A percentile compares a stretch with the other conserved stretches of the same genome.
phyloP scores from a whole-genome alignment of 352 stramenopile genomes.

The Pythium apleroticum region DNA sequence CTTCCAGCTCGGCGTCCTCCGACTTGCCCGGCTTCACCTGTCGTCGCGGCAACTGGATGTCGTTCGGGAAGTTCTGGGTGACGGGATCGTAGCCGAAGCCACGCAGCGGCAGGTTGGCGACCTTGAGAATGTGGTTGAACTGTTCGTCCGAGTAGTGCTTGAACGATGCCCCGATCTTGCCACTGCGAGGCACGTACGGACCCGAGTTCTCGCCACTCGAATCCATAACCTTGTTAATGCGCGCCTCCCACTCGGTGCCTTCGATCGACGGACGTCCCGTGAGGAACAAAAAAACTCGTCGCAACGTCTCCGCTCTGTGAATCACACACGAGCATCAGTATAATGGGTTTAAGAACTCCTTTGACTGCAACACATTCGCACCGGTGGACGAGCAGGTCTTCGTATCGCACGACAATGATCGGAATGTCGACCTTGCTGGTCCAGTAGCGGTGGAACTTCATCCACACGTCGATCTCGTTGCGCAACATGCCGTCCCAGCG shows the following conservation, averaged over 20 bases:
- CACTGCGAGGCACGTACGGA: slow-evolving; percentile 81
- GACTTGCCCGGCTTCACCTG: slow-evolving; percentile 76
- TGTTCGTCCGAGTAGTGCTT: slow-evolving; percentile 80
- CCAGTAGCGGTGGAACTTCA: slow-evolving; percentile 92
- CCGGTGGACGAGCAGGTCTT: slow-evolving; percentile 85
- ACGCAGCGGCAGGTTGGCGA: slow-evolving; percentile 69
- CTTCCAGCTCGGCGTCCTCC: slow-evolving; percentile 44
- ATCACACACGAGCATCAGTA: not conserved
- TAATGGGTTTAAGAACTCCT: not conserved
- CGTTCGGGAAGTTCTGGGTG: slow-evolving; percentile 73
- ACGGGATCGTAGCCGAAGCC: slow-evolving; percentile 86
- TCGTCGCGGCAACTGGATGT: slow-evolving; percentile 70
- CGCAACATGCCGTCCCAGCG: slow-evolving; percentile 89
- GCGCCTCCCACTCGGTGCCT: slow-evolving; percentile 72
- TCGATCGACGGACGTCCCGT: slow-evolving; percentile 57
- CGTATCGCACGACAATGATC: slow-evolving; percentile 91
- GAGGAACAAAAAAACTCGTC: slow-evolving; percentile 82
- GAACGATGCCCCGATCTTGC: slow-evolving; percentile 86
- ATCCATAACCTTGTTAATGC: slow-evolving; percentile 63
- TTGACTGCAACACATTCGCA: slow-evolving; percentile 16
- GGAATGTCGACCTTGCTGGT: slow-evolving; percentile 86
- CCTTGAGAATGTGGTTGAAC: slow-evolving; percentile 82
- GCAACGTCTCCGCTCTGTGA: slow-evolving; percentile 61
- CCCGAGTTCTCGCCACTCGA: slow-evolving; percentile 60
- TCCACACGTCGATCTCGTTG: slow-evolving; percentile 91